Evolutionary conservation across 2,329 filamentous ascomycete genomes (phyloP).

Genomic region (Colletotrichum sp.): DNA sequence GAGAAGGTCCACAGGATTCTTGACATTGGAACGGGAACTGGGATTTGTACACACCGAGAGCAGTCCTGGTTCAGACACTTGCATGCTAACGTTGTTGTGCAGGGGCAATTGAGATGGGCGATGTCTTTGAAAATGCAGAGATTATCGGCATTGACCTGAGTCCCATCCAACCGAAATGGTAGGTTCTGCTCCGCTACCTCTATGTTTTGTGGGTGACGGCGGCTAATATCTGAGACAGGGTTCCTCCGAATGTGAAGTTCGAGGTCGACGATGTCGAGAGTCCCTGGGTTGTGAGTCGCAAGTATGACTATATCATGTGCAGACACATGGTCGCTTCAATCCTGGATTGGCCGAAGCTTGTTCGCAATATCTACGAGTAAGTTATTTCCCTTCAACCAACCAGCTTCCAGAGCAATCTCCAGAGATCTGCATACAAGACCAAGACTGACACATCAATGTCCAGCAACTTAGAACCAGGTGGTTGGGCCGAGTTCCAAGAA

Average conservation of each 20-base stretch:
- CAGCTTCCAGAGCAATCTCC: not conserved
- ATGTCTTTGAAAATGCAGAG: not conserved
- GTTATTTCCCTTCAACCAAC: not conserved
- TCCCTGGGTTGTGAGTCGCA: not conserved
- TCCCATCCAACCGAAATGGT: not conserved
- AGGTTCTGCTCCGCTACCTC: not conserved
- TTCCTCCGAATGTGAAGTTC: constrained; percentile 28
- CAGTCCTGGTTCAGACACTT: rapidly evolving
- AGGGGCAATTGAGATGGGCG: not conserved
- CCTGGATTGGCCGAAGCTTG: constrained; percentile 16
- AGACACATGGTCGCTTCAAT: constrained; percentile 36
- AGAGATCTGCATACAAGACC: no score
- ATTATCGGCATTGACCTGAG: constrained; percentile 7
- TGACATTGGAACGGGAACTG: not conserved
- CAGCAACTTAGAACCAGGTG: not conserved
- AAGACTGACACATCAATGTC: no score
- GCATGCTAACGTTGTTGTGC: not conserved
- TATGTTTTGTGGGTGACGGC: rapidly evolving
- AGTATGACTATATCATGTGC: not conserved
- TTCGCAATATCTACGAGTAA: not conserved
- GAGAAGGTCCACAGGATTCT: not conserved
- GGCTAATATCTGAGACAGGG: not conserved
- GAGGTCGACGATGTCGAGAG: constrained; percentile 28
- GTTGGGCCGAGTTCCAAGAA: constrained; percentile 5
- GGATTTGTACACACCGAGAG: not conserved